phyloP scores from a whole-genome alignment of 2,329 filamentous ascomycete genomes.

The Exophiala spinifera region DNA sequence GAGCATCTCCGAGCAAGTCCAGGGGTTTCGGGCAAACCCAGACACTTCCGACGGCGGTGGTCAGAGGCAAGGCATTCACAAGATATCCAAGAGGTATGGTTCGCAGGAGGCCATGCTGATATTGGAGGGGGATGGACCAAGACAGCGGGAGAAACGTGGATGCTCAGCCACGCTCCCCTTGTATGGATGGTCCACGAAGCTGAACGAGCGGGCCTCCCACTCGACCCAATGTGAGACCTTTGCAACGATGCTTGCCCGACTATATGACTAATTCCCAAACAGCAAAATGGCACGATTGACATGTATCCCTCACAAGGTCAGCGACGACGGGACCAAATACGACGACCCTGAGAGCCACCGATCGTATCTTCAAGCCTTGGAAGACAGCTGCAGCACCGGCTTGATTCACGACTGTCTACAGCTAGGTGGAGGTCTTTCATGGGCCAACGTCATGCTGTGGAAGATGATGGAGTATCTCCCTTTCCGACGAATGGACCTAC shows the following conservation, averaged over 20 bases:
- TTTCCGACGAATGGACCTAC: constrained; percentile 76
- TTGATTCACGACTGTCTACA: constrained; percentile 68
- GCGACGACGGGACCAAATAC: constrained; percentile 16
- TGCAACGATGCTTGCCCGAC: background rate
- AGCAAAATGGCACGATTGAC: constrained; percentile 44
- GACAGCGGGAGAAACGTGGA: constrained; percentile 51
- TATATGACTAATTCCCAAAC: background rate
- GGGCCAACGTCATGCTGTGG: constrained; percentile 62
- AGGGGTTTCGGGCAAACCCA: background rate
- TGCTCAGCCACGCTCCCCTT: constrained; percentile 65
- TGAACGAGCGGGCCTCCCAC: constrained; percentile 63
- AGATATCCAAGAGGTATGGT: constrained; percentile 73
- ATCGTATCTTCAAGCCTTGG: constrained; percentile 58
- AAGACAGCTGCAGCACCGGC: constrained; percentile 45
- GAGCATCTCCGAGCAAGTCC: constrained; percentile 10
- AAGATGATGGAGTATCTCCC: constrained; percentile 78
- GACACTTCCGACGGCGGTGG: constrained; percentile 25
- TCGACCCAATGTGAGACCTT: constrained; percentile 64
- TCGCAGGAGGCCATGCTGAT: constrained; percentile 74
- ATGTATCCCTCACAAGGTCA: constrained; percentile 49
- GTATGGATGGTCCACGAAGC: constrained; percentile 69
- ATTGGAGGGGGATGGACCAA: constrained; percentile 62
- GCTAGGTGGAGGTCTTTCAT: constrained; percentile 59
- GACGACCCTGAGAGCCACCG: constrained; percentile 8
- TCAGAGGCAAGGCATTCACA: constrained; percentile 49